Evolutionary conservation across 2,329 filamentous ascomycete species (phyloP), one percentile per base, ranked within the genome.

Genomic region (Simplicillium sp.): DNA sequence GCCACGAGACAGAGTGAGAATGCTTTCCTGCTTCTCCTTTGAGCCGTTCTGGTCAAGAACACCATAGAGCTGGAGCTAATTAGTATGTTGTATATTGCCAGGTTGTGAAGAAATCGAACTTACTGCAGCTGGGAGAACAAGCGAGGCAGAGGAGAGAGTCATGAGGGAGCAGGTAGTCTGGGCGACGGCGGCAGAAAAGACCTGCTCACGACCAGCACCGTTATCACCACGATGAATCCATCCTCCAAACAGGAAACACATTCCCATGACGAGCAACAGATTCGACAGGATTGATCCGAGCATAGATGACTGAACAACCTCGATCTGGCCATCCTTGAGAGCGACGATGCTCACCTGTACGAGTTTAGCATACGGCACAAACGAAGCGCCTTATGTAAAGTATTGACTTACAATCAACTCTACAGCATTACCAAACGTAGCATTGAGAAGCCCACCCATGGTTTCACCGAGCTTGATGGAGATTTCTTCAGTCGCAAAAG

Each of bases 221-320:
- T 74, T 69, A 29, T 66, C 56, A 46, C 73, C 69, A 42, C 66
- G 67, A 63, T 80, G 78, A 46, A 71, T 70, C 44, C 87, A 65
- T 28, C 85, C 85, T 41, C 85, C 85, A 41, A 84, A 74, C 49
- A 88, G 68, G 66, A 87, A 87, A 61, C 83, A 87, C 71, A 85
- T 86, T 52, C 84, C 83, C 57, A 88, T 74, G 36, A 88, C 90
- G 16, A 97, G 77, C 7, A 97, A 74, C 48, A 96, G 82, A 62
- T 97, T 97, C 49, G 90, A 96, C 32, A 97, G 71, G 52, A 97
- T 94, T 55, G 86, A 94, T 37, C 92, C 90, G 29, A 97, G 80
- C 89, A 97, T 97, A 48, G 87, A 94, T 15, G 90, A 84, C 66
- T 97, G 92, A n/a, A 97, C 90, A 49, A 97, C 89, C 53, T 90